Evolutionary conservation across 345 rosid species (phyloP).

Genomic region (Gossypium stocksii): DNA sequence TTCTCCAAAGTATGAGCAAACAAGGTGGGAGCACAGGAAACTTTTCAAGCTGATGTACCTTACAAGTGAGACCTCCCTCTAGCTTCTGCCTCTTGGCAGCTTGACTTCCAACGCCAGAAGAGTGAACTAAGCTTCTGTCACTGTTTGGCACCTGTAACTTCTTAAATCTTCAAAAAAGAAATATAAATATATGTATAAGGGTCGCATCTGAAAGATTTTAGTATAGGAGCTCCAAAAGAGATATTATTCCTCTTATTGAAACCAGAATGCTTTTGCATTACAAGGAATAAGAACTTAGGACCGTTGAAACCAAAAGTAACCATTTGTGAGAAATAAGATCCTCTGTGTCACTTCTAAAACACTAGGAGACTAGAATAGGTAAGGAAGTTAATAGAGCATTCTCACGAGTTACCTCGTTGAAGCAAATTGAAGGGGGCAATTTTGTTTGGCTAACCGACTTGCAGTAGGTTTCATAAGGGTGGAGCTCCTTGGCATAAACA

Average conservation of each 20-base stretch:
- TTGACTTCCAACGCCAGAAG: conserved; percentile 61
- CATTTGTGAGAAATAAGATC: neutral
- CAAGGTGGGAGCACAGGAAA: neutral
- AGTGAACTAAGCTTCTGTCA: conserved; percentile 40
- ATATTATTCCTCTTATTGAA: neutral
- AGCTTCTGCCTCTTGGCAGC: conserved; percentile 95
- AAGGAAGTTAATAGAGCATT: neutral
- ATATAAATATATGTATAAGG: too few species aligned
- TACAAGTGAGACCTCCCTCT: conserved; percentile 70
- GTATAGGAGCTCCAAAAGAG: neutral
- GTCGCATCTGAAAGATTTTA: neutral
- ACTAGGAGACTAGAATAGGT: neutral
- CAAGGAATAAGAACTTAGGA: neutral
- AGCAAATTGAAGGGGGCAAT: conserved; percentile 28
- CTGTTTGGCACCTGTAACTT: conserved; percentile 31
- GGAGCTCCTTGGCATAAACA: conserved; percentile 54
- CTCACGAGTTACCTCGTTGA: conserved; percentile 46
- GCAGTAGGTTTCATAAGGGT: conserved; percentile 97
- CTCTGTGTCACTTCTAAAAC: neutral
- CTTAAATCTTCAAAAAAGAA: conserved; percentile 37
- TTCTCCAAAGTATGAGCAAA: neutral
- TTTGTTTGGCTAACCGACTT: conserved; percentile 84
- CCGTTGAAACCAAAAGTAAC: neutral
- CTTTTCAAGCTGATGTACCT: conserved; percentile 35
- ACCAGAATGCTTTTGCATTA: neutral